These are phyloP conservation scores for Aspergillus tamarii DNA, from an alignment of 2,329 filamentous ascomycete species.

Conservation along the genomic window DNA sequence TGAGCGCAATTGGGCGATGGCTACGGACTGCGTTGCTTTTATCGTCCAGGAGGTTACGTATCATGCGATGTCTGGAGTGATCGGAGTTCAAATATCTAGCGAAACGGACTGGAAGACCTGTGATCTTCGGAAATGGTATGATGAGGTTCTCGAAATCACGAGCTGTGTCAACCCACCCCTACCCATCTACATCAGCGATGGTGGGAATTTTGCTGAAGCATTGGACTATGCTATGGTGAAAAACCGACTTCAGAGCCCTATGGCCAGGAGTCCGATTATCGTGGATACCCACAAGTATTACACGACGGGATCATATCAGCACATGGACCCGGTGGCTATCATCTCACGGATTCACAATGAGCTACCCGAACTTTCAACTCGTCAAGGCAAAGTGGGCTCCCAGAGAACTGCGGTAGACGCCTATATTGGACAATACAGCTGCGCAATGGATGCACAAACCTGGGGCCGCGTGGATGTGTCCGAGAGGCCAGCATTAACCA, in stretches of 20 bases:
- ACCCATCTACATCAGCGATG: conserved; percentile 62
- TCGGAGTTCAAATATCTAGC: conserved; percentile 62
- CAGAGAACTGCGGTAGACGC: conserved; percentile 54
- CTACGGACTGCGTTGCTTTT: conserved; percentile 53
- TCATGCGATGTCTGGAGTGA: conserved; percentile 48
- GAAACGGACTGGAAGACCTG: conserved; percentile 56
- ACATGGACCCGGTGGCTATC: conserved; percentile 52
- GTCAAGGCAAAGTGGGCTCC: conserved; percentile 53
- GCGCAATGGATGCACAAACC: conserved; percentile 56
- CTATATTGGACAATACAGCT: conserved; percentile 63
- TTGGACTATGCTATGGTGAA: conserved; percentile 50
- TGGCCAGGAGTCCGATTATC: conserved; percentile 51
- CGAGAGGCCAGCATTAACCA: conserved; percentile 37
- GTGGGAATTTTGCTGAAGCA: conserved; percentile 55
- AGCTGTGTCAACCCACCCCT: conserved; percentile 53
- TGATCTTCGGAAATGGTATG: conserved; percentile 62
- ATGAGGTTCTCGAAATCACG: conserved; percentile 52
- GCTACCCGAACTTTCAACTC: conserved; percentile 50
- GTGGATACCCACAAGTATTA: conserved; percentile 65
- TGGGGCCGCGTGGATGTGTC: conserved; percentile 52
- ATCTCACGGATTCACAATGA: conserved; percentile 50
- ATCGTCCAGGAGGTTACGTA: conserved; percentile 52
- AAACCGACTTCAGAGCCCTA: conserved; percentile 32
- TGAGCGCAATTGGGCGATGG: conserved; percentile 47
- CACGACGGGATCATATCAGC: conserved; percentile 47